Evolutionary conservation across 164 flowering plant genomes (phyloP).

Genomic region (Annona cherimola): DNA sequence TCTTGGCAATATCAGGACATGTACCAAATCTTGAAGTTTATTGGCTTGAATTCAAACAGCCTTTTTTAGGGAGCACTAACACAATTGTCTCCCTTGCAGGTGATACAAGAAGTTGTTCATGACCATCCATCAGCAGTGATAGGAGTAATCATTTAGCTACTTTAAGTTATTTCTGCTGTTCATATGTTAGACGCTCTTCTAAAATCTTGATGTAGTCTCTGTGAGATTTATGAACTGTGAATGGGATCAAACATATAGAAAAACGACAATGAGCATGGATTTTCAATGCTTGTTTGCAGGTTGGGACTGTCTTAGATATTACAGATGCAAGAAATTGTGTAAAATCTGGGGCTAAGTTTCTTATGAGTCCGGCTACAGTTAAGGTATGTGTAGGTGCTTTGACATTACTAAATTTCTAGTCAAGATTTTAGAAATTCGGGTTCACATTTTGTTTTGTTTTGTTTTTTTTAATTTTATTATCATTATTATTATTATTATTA

Average conservation of each 20-base stretch:
- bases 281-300: slow-evolving; percentile 31
- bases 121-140: slow-evolving; percentile 50
- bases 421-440: too few relatives aligned
- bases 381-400: slow-evolving; percentile 31
- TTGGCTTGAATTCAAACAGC: neutral
- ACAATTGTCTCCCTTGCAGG: slow-evolving; percentile 33
- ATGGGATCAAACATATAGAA: neutral
- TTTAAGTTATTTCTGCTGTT: neutral
- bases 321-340: slow-evolving; percentile 57
- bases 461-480: too few relatives aligned
- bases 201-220: neutral
- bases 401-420: too few relatives aligned
- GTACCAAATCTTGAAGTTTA: neutral
- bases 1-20: neutral
- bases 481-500: too few relatives aligned
- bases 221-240: neutral
- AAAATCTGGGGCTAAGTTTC: slow-evolving; percentile 71
- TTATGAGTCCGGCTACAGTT: slow-evolving; percentile 77
- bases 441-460: too few relatives aligned
- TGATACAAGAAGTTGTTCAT: slow-evolving; percentile 41
- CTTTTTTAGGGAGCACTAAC: slow-evolving; percentile 4
- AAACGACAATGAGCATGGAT: neutral
- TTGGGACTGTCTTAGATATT: slow-evolving; percentile 58
- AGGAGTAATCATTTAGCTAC: slow-evolving; percentile 42
- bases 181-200: neutral